Percentiles rank a stretch among this genome's conserved stretches.
Evolutionary conservation across 257 asterid species (phyloP).

Genomic region (Rubia yunnanensis): DNA sequence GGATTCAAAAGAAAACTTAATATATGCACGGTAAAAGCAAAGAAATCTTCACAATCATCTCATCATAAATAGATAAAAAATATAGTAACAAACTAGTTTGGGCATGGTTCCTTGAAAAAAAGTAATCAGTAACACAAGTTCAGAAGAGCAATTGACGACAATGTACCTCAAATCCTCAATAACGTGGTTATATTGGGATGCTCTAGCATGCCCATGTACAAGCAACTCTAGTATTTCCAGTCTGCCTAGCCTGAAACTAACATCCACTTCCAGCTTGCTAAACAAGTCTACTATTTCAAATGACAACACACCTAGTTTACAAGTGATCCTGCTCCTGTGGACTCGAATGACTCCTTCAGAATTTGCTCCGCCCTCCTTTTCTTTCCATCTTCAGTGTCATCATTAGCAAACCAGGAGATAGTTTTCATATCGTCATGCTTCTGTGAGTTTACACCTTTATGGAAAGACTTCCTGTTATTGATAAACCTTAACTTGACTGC

Average conservation of each 20-base stretch:
- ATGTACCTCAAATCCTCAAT: constrained; percentile 46
- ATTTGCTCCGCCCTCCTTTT: constrained; percentile 31
- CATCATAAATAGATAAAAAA: neutral
- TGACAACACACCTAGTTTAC: constrained; percentile 44
- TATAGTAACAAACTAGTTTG: neutral
- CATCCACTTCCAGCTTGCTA: constrained; percentile 31
- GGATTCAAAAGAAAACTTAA: neutral
- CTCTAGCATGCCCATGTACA: constrained; percentile 28
- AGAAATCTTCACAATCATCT: neutral
- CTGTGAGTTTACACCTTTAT: constrained; percentile 19
- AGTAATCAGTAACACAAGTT: constrained; percentile 31
- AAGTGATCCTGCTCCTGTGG: constrained; percentile 31
- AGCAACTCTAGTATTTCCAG: constrained; percentile 35
- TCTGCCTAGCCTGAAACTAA: constrained; percentile 33
- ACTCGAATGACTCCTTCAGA: constrained; percentile 30
- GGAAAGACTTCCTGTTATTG: constrained; percentile 30
- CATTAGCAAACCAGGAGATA: constrained; percentile 38
- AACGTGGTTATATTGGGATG: constrained; percentile 24
- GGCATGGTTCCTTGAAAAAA: constrained; percentile 6
- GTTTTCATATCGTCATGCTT: constrained; percentile 26
- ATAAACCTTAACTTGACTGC: constrained; percentile 39
- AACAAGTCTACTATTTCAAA: constrained; percentile 43
- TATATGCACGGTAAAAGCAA: neutral
- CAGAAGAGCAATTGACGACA: constrained; percentile 21
- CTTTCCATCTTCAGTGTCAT: constrained; percentile 30